Evolutionary conservation across 2,329 filamentous ascomycete genomes (phyloP).

Genomic region (Fusarium coffeatum): DNA sequence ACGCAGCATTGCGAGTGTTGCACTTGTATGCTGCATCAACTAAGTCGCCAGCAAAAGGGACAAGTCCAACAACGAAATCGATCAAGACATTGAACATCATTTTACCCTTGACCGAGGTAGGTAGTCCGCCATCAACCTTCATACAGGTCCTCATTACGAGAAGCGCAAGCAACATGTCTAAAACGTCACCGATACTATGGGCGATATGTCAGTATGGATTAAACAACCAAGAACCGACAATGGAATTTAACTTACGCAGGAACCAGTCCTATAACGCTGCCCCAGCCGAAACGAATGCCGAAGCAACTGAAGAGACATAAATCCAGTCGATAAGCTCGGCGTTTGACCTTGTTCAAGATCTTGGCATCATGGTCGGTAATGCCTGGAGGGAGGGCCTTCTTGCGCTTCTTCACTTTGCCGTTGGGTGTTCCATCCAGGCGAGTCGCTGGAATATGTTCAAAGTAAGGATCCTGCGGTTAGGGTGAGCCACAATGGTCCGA

Average conservation of each 20-base stretch:
- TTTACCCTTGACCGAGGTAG: conserved; percentile 65
- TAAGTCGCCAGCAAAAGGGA: conserved; percentile 82
- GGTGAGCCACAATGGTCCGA: conserved; percentile 8
- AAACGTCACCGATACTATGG: conserved; percentile 75
- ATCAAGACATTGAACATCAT: conserved; percentile 86
- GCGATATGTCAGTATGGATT: conserved; percentile 33
- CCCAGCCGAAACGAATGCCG: conserved; percentile 89
- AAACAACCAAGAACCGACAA: neutral
- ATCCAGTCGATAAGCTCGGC: conserved; percentile 86
- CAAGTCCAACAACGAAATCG: conserved; percentile 78
- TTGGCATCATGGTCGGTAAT: conserved; percentile 84
- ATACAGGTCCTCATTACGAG: conserved; percentile 79
- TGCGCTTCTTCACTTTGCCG: conserved; percentile 82
- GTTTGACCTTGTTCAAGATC: conserved; percentile 86
- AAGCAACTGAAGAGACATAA: conserved; percentile 84
- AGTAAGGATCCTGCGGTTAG: conserved; percentile 81
- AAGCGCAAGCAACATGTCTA: conserved; percentile 79
- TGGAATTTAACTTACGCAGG: conserved; percentile 72
- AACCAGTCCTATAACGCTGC: conserved; percentile 84
- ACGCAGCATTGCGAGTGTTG: conserved; percentile 80
- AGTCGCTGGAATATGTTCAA: conserved; percentile 82
- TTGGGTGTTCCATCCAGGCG: conserved; percentile 72
- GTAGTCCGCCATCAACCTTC: conserved; percentile 81
- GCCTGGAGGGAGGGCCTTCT: conserved; percentile 85
- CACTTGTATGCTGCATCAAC: conserved; percentile 78